Evolutionary conservation across 2,329 filamentous ascomycete species (phyloP).

Genomic region (Arthrobotrys entomopaga): DNA sequence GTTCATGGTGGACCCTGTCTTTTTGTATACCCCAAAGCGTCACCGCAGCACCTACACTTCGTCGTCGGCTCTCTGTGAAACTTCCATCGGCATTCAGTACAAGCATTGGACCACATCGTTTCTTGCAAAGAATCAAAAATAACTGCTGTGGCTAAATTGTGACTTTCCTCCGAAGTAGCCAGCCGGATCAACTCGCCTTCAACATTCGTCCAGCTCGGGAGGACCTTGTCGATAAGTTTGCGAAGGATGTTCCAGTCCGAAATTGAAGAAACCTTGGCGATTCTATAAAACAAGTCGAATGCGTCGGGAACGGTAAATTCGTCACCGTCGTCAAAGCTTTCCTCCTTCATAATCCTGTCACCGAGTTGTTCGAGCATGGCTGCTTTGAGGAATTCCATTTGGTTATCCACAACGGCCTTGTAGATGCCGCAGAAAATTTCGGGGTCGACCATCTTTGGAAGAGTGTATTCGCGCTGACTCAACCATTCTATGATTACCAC

Average conservation of each 20-base stretch:
- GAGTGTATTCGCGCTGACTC: neutral
- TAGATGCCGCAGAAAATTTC: neutral
- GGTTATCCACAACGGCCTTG: neutral
- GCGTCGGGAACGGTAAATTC: neutral
- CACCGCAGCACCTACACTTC: neutral
- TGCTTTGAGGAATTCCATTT: neutral
- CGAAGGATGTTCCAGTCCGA: slow-evolving; percentile 4
- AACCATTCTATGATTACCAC: slow-evolving; percentile 53
- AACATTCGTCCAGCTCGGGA: neutral
- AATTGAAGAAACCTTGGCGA: neutral
- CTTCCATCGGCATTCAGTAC: neutral
- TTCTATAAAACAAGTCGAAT: neutral
- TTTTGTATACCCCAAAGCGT: neutral
- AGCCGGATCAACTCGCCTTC: neutral
- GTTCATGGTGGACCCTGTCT: neutral
- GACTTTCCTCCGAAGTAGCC: neutral
- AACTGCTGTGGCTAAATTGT: slow-evolving; percentile 6
- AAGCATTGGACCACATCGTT: slow-evolving; percentile 1
- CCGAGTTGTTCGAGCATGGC: slow-evolving; percentile 7
- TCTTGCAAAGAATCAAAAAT: slow-evolving; percentile 12
- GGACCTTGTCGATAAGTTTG: slow-evolving; percentile 1
- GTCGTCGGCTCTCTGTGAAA: neutral
- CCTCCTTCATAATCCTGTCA: neutral
- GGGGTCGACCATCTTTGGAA: neutral
- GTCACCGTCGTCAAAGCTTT: neutral